Evolutionary conservation across 306 rosid species (phyloP).

Genomic region (Cucumis sativus): DNA sequence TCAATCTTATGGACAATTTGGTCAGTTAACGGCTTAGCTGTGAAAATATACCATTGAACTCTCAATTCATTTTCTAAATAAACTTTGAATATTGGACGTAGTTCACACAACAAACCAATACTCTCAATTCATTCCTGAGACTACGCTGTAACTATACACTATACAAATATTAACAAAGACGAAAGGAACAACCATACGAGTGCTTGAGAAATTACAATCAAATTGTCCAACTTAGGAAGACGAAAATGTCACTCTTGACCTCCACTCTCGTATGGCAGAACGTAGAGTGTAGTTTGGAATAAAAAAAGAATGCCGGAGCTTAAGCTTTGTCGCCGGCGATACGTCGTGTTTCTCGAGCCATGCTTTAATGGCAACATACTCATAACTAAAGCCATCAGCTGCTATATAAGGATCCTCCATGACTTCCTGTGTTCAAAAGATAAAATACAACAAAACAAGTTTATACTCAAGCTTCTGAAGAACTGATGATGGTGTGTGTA

Average conservation of each 20-base stretch:
- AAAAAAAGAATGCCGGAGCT: slow-evolving; percentile 39
- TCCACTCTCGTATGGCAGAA: slow-evolving; percentile 85
- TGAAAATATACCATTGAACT: background rate
- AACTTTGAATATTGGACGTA: background rate
- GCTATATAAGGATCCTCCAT: slow-evolving; percentile 86
- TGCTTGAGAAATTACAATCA: background rate
- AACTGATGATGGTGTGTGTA: no score
- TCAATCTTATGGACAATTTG: background rate
- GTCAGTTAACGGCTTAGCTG: background rate
- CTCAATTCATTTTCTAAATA: background rate
- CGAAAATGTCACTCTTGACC: slow-evolving; percentile 22
- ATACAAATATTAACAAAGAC: background rate
- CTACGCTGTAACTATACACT: background rate
- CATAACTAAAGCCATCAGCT: slow-evolving; percentile 81
- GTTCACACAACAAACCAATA: background rate
- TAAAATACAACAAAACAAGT: background rate
- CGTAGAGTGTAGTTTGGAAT: slow-evolving; percentile 70
- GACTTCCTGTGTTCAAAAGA: slow-evolving; percentile 41
- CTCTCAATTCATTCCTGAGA: background rate
- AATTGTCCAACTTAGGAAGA: slow-evolving; percentile 1
- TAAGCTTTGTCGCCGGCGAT: slow-evolving; percentile 65
- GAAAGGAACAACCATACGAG: background rate
- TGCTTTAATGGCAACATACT: slow-evolving; percentile 74
- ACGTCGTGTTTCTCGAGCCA: slow-evolving; percentile 67
- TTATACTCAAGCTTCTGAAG: background rate